Conservation (phyloP, 371 early-diverging fungal genomes). For the Apophysomyces ossiformis region DNA sequence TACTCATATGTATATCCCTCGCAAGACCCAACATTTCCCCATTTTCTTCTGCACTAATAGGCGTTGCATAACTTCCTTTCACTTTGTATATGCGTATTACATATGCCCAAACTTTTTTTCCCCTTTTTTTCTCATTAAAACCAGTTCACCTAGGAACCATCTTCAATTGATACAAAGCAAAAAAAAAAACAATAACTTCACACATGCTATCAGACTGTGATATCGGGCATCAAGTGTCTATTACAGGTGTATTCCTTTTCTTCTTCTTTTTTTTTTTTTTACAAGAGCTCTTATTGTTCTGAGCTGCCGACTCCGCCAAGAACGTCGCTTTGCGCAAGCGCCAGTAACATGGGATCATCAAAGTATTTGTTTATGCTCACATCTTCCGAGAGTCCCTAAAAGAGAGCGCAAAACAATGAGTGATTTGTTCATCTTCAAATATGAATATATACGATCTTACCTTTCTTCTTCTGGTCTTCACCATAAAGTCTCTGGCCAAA, state of each 20-base stretch:
- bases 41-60: not conserved
- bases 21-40: slow-evolving; percentile 6
- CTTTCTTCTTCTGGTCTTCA: slow-evolving; percentile 97
- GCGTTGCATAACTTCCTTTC: slow-evolving; percentile 16
- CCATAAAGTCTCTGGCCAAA: slow-evolving; percentile 96
- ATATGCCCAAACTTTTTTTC: slow-evolving; percentile 5
- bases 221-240: not conserved
- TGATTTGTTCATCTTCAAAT: not conserved
- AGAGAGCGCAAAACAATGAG: not conserved
- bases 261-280: not conserved
- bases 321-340: slow-evolving; percentile 62
- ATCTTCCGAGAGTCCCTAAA: slow-evolving; percentile 83
- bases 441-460: slow-evolving; percentile 28
- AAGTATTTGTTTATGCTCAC: slow-evolving; percentile 94
- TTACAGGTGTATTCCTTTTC: not conserved
- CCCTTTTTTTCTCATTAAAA: not conserved
- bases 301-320: slow-evolving; percentile 30
- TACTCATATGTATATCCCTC: slow-evolving; percentile 10
- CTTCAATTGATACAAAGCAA: not conserved
- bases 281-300: not conserved
- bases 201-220: no score
- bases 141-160: not conserved
- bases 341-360: slow-evolving; percentile 87
- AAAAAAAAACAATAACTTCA: not conserved
- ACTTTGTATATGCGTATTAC: slow-evolving; percentile 20